phyloP scores from a whole-genome alignment of 2,329 filamentous ascomycete species.

The Calonectria multiphialidica region DNA sequence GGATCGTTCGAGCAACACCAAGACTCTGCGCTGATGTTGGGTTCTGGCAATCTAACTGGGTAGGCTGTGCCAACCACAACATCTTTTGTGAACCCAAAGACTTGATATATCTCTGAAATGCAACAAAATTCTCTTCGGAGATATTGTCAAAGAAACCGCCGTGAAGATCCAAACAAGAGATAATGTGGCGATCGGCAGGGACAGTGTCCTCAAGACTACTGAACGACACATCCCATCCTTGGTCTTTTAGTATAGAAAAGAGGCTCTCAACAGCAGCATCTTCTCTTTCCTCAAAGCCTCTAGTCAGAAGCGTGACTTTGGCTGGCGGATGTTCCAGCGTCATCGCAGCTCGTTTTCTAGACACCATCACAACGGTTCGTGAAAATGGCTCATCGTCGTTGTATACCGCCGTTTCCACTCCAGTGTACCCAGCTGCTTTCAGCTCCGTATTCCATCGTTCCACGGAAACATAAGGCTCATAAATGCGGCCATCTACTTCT shows the following conservation, averaged over 20 bases:
- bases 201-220: background rate
- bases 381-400: background rate
- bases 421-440: constrained; percentile 38
- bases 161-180: too few relatives aligned
- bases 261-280: background rate
- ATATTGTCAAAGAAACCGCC: too few relatives aligned
- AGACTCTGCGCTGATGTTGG: constrained; percentile 42
- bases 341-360: too few relatives aligned
- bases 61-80: constrained; percentile 46
- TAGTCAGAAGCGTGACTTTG: background rate
- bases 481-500: constrained; percentile 36
- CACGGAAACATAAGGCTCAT: constrained; percentile 41
- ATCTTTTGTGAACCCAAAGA: background rate
- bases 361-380: background rate
- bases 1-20: constrained; percentile 43
- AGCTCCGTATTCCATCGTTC: constrained; percentile 45
- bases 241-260: background rate
- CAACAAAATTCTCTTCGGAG: too few relatives aligned
- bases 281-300: background rate
- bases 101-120: too few relatives aligned
- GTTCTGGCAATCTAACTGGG: constrained; percentile 41
- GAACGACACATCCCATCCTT: background rate
- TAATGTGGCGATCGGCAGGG: too few relatives aligned
- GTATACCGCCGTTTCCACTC: background rate
- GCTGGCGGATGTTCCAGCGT: background rate